These are phyloP conservation scores for Eudorina sp. DNA, from an alignment of 139 green algal genomes.

Conservation along the genomic window DNA sequence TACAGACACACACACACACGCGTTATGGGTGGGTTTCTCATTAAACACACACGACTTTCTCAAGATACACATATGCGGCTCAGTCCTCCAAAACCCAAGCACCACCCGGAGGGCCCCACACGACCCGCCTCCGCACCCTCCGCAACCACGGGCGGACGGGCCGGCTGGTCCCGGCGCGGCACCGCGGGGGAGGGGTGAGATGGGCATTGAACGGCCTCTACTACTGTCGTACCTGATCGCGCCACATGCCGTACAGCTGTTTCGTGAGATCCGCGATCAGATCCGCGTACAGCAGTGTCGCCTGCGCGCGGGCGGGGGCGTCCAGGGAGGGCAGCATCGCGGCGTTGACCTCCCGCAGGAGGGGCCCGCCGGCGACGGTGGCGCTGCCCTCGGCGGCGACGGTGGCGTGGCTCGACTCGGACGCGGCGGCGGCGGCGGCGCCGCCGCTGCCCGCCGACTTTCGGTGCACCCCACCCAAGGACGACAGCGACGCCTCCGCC, in stretches of 20 bases:
- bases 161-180: too few relatives aligned
- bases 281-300: constrained; percentile 24
- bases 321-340: constrained; percentile 10
- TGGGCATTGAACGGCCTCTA: too few relatives aligned
- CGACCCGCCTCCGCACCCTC: too few relatives aligned
- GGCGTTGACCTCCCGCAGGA: not conserved
- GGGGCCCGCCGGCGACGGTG: not conserved
- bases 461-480: too few relatives aligned
- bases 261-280: constrained; percentile 19
- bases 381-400: not conserved
- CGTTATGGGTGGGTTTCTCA: too few relatives aligned
- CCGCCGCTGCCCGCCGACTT: not conserved
- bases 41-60: too few relatives aligned
- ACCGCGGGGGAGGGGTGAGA: too few relatives aligned
- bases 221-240: constrained; percentile 40
- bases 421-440: not conserved
- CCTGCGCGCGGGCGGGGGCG: not conserved
- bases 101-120: too few relatives aligned
- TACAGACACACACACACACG: not conserved
- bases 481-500: not conserved
- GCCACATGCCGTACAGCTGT: constrained; percentile 52
- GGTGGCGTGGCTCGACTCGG: too few relatives aligned
- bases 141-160: too few relatives aligned
- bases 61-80: too few relatives aligned
- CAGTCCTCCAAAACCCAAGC: too few relatives aligned